Evolutionary conservation across 768 basidiomycete species (phyloP).

Genomic region (Russula lepida): DNA sequence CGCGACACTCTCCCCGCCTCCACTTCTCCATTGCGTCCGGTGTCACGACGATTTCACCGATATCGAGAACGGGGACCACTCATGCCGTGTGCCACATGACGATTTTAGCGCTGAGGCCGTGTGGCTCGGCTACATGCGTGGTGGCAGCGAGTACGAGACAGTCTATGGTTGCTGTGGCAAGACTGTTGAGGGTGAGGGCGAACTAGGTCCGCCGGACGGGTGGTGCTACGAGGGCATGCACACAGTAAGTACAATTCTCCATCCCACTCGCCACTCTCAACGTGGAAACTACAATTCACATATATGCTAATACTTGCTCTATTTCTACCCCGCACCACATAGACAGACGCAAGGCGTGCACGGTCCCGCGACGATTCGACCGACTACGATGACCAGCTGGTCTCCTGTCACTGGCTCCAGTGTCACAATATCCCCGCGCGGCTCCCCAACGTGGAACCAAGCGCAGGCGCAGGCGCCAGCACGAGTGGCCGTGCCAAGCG

Average conservation of each 20-base stretch:
- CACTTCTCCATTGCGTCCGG: constrained; percentile 61
- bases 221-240: constrained; percentile 84
- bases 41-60: constrained; percentile 66
- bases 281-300: background rate
- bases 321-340: constrained; percentile 24
- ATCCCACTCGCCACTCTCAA: background rate
- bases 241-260: constrained; percentile 41
- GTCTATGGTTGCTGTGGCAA: constrained; percentile 67
- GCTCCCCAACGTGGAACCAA: constrained; percentile 15
- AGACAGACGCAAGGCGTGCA: constrained; percentile 68
- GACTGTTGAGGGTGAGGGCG: constrained; percentile 66
- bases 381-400: constrained; percentile 55
- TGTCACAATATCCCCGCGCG: constrained; percentile 39
- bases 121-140: constrained; percentile 36
- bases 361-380: constrained; percentile 73
- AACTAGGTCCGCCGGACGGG: constrained; percentile 76
- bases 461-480: constrained; percentile 4
- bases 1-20: no score
- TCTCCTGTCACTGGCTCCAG: constrained; percentile 46
- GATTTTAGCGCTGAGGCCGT: constrained; percentile 68
- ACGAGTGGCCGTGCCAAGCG: constrained; percentile 24
- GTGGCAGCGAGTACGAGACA: constrained; percentile 37
- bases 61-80: constrained; percentile 63
- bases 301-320: background rate
- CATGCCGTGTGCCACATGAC: constrained; percentile 66